Base-by-base conservation (phyloP, 345 rosid genomes). In the Dovyalis caffra region DNA sequence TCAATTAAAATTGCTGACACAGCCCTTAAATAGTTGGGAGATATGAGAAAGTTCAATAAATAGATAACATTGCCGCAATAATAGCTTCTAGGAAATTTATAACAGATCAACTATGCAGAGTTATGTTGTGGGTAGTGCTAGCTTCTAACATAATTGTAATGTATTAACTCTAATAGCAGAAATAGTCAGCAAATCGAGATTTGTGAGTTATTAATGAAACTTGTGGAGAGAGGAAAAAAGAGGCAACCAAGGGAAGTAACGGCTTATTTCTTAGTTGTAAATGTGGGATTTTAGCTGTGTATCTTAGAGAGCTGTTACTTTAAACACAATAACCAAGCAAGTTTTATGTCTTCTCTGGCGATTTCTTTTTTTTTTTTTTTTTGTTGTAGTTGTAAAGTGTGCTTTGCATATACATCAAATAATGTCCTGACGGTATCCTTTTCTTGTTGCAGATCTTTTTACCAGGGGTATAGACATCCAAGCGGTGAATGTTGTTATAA, bases 401-500 rank as follows among this genome's bases (percentile, higher is more conserved):
- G 49, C 26, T 35, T 75, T 16, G 15, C 37, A n/a, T 61, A 34
- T 69, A 14, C 37, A 3, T 32, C 11, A 2, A 12, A 23, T 35
- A 8, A 66, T 70, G 31, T 69, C 7, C 60, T 77, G 29, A 72
- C 65, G 34, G 4, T 25, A 0, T 18, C 25, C 34, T 3, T 25
- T 66, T 21, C 21, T 1, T 69, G 26, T 1, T 84, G 89, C 94
- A 93, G 98, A 96, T 88, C 85, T 96, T 37, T 96, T 96, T 81
- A 96, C 99, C 12, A 91, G 99, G 79, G 99, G 99, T 66, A 96
- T 96, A 79, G 99, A 96, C 86, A 96, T 96, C 79, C 99, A 96
- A 87, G 99, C 99, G 18, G 99, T 96, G 70, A 96, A 96, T 82
- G 99, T 96, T 70, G 98, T 96, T 71, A 93, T 96, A 53, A 96